Conservation (phyloP, 768 basidiomycete species). For the Tubosaeta brunneosetosa region DNA sequence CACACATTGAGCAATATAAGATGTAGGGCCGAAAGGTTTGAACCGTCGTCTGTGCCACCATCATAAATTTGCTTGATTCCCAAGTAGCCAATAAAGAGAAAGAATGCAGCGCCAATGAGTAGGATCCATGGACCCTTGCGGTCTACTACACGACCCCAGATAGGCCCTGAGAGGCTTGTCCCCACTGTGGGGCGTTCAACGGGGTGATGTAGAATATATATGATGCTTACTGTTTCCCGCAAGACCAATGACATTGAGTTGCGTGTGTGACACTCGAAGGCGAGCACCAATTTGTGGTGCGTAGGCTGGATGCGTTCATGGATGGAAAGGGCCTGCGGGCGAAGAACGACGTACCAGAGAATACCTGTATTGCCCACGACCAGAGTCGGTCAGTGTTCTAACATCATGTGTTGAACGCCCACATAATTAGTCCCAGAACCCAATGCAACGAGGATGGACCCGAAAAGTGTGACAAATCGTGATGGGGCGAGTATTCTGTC, state of each 20-base stretch:
- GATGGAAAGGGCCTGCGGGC: neutral
- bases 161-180: slow-evolving; percentile 71
- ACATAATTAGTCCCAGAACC: slow-evolving; percentile 76
- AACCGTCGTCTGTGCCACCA: slow-evolving; percentile 39
- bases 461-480: slow-evolving; percentile 46
- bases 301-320: slow-evolving; percentile 50
- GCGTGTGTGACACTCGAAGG: slow-evolving; percentile 74
- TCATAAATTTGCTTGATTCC: slow-evolving; percentile 70
- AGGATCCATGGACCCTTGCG: slow-evolving; percentile 66
- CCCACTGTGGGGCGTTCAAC: slow-evolving; percentile 49
- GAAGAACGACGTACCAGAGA: slow-evolving; percentile 22
- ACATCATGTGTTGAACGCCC: slow-evolving; percentile 18
- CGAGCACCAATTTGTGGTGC: slow-evolving; percentile 78
- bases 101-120: slow-evolving; percentile 52
- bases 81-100: slow-evolving; percentile 71
- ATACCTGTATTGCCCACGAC: slow-evolving; percentile 17
- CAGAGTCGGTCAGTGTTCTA: neutral
- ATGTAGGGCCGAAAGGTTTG: slow-evolving; percentile 38
- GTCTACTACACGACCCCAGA: slow-evolving; percentile 81
- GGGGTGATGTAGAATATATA: neutral
- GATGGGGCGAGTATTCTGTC: slow-evolving; percentile 34
- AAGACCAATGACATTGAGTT: slow-evolving; percentile 74
- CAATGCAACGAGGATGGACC: slow-evolving; percentile 56
- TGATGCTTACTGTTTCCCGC: slow-evolving; percentile 59
- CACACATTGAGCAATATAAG: slow-evolving; percentile 54